phyloP scores from a whole-genome alignment of 495 filamentous ascomycete species.

The Patellaria atrata region DNA sequence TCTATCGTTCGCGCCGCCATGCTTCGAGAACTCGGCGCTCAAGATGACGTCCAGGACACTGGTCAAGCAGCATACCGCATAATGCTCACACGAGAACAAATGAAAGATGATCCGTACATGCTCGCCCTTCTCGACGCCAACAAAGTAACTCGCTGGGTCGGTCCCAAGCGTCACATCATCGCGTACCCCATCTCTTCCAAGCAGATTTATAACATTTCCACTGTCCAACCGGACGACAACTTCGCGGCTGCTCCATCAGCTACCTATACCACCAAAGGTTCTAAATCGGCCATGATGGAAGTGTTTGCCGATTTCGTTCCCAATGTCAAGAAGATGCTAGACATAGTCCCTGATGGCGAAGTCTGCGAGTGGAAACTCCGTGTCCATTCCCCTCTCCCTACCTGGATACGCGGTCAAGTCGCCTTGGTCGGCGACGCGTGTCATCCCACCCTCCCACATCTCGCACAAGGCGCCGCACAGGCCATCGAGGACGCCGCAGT shows the following conservation, averaged over 20 bases:
- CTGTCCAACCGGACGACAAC: conserved; percentile 58
- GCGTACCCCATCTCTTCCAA: conserved; percentile 65
- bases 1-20: conserved; percentile 45
- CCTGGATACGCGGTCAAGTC: conserved; percentile 51
- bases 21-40: conserved; percentile 39
- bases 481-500: conserved; percentile 70
- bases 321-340: conserved; percentile 54
- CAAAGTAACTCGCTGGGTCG: conserved; percentile 64
- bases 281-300: conserved; percentile 50
- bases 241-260: conserved; percentile 58
- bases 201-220: conserved; percentile 65
- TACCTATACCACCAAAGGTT: conserved; percentile 61
- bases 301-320: conserved; percentile 60
- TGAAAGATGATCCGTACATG: conserved; percentile 52
- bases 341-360: conserved; percentile 66
- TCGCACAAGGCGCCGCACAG: conserved; percentile 72
- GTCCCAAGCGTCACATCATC: conserved; percentile 65
- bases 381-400: conserved; percentile 51
- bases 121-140: conserved; percentile 50
- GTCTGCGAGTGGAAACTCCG: conserved; percentile 73
- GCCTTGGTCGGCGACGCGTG: conserved; percentile 68
- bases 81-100: conserved; percentile 56
- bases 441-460: conserved; percentile 62
- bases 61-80: conserved; percentile 75
- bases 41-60: conserved; percentile 51